Evolutionary conservation across 2,329 filamentous ascomycete genomes (phyloP), one percentile per base, ranked within the genome.

Genomic region (Pezicula carpinea): DNA sequence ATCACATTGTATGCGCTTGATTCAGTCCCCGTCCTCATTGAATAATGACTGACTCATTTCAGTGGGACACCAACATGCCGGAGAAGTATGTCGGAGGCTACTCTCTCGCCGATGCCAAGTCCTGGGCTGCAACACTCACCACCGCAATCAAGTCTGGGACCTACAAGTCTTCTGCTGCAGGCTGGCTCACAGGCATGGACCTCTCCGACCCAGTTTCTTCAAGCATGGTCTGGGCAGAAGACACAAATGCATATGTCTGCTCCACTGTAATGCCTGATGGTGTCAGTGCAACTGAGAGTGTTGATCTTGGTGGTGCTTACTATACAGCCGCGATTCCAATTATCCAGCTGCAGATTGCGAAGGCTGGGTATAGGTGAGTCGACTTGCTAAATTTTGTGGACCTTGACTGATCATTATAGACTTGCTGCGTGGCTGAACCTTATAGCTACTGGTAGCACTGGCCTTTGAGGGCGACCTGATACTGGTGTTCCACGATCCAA

Each of bases 401-500:
- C 14, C 6, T 14, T 13, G 19, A 15, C 8, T 43, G 32, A 45
- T 11, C 2, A 17, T 11, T 22, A 3, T n/a, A 55, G 54, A 39
- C 49, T 89, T 60, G 85, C 80, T 2, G 77, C 76, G n/a, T 87
- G 81, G 80, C 66, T 87, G 52, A 81, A 87, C 58, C 66, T 74
- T 55, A 81, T 85, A 57, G 78, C 71, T 5, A 55, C 54, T 7
- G 57, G 55, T 4, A 49, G 32, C 7, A 51, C 49, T 34, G 43
- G 22, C 22, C 22, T 40, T 22, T 23, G 21, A 40, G 8, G 5
- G 10, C 13, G 13, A 29, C 13, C 7, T 29, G n/a, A n/a, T n/a
- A 3, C 26, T 11, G 26, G 8, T 8, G 13, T 29, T n/a, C n/a
- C 26, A 29, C 10, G 26, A 29, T 29, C 13, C 13, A 29, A 4